Conservation (phyloP, 2,329 filamentous ascomycete species). For the Nannizzia gypsea region DNA sequence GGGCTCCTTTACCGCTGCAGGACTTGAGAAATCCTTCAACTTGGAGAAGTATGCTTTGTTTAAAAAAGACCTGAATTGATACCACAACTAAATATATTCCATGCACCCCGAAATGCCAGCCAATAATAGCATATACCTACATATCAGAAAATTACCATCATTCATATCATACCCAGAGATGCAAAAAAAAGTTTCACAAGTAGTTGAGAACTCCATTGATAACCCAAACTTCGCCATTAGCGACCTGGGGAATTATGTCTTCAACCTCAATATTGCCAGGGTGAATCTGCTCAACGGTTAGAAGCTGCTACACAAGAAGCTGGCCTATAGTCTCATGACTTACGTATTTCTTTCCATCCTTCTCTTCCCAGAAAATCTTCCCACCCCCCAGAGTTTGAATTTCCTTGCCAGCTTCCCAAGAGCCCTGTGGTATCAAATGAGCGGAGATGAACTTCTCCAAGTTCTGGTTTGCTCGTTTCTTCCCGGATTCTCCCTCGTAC, state of each 20-base stretch:
- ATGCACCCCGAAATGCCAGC: background rate
- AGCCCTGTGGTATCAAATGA: conserved; percentile 63
- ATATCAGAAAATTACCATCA: background rate
- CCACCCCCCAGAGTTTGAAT: conserved; percentile 55
- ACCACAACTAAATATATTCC: background rate
- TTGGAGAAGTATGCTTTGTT: background rate
- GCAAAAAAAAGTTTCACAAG: conserved; percentile 5
- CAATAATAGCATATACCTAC: background rate
- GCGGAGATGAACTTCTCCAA: conserved; percentile 71
- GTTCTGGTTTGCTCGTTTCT: conserved; percentile 65
- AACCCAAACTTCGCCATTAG: conserved; percentile 84
- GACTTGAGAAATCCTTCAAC: background rate
- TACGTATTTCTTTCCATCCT: conserved; percentile 55
- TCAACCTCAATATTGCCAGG: conserved; percentile 70
- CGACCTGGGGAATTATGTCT: conserved; percentile 59
- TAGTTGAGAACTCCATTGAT: conserved; percentile 51
- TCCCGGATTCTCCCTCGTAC: conserved; percentile 64
- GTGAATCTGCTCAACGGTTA: conserved; percentile 35
- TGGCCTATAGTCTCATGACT: conserved; percentile 23
- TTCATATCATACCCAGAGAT: background rate
- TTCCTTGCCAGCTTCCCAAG: conserved; percentile 61
- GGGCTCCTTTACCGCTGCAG: background rate
- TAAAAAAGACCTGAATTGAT: background rate
- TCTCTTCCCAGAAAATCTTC: conserved; percentile 70
- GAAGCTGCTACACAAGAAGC: background rate